Base-by-base conservation (phyloP, 1,139 yeast genomes). In the Suhomyces bribrorum region DNA sequence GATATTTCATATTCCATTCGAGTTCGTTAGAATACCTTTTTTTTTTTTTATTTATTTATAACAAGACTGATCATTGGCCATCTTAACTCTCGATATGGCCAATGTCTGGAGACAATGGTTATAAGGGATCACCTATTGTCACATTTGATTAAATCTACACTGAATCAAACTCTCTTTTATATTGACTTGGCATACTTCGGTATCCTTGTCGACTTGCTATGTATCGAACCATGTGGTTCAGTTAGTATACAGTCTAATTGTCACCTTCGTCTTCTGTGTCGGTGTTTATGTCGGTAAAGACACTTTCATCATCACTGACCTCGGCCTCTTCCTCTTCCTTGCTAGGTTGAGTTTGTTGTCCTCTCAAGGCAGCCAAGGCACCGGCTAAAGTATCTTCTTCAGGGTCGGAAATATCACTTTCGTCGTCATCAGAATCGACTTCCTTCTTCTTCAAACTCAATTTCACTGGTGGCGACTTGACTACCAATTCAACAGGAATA, bases 311-410 rank as follows among this genome's bases (percentile, higher is more conserved):
- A 32, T 66, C 74, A 34, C 59, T 54, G 25, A 55, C 67, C 11
- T 56, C 65, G 24, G 54, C 64, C n/a, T 64, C 75, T 9, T 54
- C 52, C 23, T 59, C 66, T 27, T 58, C 57, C 36, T 54, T 46
- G 7, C 48, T 49, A 44, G 66, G 69, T 22, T 35, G 42, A 11
- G 73, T 79, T 11, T 64, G 59, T 30, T 71, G 75, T 27, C 85
- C 85, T 50, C 79, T 74, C 56, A 81, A 59, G 23, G 77, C 75
- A 16, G 86, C 83, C 60, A 81, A 62, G 2, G 85, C 84, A 28
- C 84, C 85, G 12, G 84, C 85, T 44, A 81, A 58, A 6, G 82
- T 67, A 53, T 80, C 86, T 54, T 79, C 86, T 43, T 77, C 81
- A 5, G 84, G 83, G 44, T 77, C 83, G 26, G 84, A 81, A 41